Evolutionary conservation across 2,329 filamentous ascomycete species (phyloP).

Genomic region (Pseudocercospora ulei): DNA sequence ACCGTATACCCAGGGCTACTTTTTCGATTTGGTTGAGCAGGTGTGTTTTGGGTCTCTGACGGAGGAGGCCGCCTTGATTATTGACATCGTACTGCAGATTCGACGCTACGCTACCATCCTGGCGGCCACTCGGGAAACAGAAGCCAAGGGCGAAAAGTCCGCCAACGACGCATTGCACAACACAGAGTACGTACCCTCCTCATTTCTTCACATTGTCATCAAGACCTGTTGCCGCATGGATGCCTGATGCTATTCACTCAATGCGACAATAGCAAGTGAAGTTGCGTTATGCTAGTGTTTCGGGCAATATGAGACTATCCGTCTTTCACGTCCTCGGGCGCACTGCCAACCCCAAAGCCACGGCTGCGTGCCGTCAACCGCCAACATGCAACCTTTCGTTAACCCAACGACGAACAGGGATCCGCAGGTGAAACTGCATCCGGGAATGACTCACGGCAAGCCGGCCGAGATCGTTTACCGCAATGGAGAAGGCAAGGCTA

Average conservation of each 20-base stretch:
- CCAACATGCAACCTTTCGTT: neutral
- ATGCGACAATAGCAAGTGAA: conserved; percentile 8
- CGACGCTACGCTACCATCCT: conserved; percentile 79
- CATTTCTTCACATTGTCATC: conserved; percentile 12
- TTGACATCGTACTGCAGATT: conserved; percentile 44
- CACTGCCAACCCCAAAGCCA: conserved; percentile 7
- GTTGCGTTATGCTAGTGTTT: conserved; percentile 3
- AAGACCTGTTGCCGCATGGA: conserved; percentile 8
- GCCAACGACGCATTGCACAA: conserved; percentile 45
- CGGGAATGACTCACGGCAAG: conserved; percentile 71
- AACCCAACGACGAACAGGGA: conserved; percentile 38
- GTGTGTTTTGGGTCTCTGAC: conserved; percentile 27
- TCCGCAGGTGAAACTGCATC: conserved; percentile 69
- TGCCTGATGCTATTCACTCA: conserved; percentile 5
- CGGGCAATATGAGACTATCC: conserved; percentile 4
- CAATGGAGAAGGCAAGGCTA: conserved; percentile 61
- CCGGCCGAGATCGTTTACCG: conserved; percentile 76
- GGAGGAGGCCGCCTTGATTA: conserved; percentile 16
- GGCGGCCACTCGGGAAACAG: conserved; percentile 60
- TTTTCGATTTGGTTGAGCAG: conserved; percentile 91
- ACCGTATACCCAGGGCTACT: conserved; percentile 92
- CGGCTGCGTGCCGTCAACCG: neutral
- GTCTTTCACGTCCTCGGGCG: conserved; percentile 5
- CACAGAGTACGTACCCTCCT: conserved; percentile 40
- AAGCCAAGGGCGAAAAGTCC: conserved; percentile 44